Evolutionary conservation across 176 grass and related monocot genomes (phyloP).

Genomic region (Eragrostis curvula): DNA sequence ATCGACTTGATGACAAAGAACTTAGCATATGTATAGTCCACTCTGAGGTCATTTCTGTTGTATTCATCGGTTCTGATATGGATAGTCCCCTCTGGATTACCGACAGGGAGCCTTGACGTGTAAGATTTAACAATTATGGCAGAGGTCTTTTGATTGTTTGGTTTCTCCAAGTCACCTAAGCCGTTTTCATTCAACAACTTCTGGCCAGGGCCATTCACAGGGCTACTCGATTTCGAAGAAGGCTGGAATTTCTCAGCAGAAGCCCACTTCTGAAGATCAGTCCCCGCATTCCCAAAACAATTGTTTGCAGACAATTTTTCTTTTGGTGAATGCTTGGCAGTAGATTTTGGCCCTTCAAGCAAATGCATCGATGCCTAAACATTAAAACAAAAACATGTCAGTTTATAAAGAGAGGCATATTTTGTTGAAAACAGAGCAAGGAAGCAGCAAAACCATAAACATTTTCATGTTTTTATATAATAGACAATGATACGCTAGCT

Average conservation of each 20-base stretch:
- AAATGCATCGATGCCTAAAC: constrained; percentile 36
- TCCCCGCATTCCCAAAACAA: constrained; percentile 34
- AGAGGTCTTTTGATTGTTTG: constrained; percentile 32
- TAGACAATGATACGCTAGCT: background rate
- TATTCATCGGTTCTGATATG: constrained; percentile 58
- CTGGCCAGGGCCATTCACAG: constrained; percentile 5
- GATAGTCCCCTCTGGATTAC: constrained; percentile 59
- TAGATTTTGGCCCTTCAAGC: constrained; percentile 38
- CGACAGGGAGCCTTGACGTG: constrained; percentile 46
- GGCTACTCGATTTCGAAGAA: constrained; percentile 34
- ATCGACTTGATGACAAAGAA: constrained; percentile 91
- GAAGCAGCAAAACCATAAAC: background rate
- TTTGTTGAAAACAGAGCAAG: background rate
- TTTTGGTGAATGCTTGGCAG: constrained; percentile 33
- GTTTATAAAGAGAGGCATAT: background rate
- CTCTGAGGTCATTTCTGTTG: constrained; percentile 58
- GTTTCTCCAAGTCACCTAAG: constrained; percentile 21
- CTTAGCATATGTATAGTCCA: constrained; percentile 76
- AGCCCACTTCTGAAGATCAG: constrained; percentile 59
- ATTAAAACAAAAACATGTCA: constrained; percentile 22
- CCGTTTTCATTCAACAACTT: constrained; percentile 24
- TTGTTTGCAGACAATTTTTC: constrained; percentile 38
- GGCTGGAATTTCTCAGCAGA: constrained; percentile 58
- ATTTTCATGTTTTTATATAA: background rate
- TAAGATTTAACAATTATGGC: constrained; percentile 48